Conservation (phyloP, 2,329 filamentous ascomycete genomes). For the Calonectria multiphialidica region DNA sequence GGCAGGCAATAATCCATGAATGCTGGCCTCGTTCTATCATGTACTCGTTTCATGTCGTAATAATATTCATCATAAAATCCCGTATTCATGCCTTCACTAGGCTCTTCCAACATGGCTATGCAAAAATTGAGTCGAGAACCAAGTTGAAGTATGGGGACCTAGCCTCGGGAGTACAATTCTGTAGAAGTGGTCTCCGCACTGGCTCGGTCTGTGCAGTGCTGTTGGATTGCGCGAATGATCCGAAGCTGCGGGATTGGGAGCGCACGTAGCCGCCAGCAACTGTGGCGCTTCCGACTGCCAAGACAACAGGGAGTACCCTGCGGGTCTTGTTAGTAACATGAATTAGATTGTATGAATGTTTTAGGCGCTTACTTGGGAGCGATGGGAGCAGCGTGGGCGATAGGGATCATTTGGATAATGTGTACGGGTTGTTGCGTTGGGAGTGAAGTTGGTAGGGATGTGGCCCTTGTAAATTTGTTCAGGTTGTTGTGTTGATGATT, state of each 20-base stretch:
- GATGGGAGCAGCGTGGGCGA: slow-evolving; percentile 16
- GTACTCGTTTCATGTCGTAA: not conserved
- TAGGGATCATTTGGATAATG: slow-evolving; percentile 35
- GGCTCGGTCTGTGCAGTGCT: slow-evolving; percentile 27
- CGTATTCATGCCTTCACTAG: not conserved
- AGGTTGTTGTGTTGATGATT: not conserved
- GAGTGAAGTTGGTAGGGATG: not conserved
- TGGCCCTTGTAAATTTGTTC: not conserved
- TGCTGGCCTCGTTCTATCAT: not conserved
- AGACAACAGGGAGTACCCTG: slow-evolving; percentile 36
- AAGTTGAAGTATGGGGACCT: slow-evolving; percentile 31
- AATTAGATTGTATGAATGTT: not conserved
- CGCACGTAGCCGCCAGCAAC: slow-evolving; percentile 31
- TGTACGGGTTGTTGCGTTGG: not conserved
- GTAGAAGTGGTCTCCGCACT: not conserved
- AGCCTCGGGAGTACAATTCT: slow-evolving; percentile 14
- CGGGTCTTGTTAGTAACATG: not conserved
- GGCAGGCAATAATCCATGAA: not conserved
- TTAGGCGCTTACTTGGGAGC: slow-evolving; percentile 30
- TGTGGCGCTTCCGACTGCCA: slow-evolving; percentile 39
- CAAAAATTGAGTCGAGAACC: slow-evolving; percentile 39
- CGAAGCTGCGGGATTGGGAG: slow-evolving; percentile 14
- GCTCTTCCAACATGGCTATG: slow-evolving; percentile 13
- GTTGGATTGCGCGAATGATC: not conserved
- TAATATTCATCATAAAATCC: not conserved